Conservation (phyloP, 345 rosid genomes). For the Hibiscus trionum region DNA sequence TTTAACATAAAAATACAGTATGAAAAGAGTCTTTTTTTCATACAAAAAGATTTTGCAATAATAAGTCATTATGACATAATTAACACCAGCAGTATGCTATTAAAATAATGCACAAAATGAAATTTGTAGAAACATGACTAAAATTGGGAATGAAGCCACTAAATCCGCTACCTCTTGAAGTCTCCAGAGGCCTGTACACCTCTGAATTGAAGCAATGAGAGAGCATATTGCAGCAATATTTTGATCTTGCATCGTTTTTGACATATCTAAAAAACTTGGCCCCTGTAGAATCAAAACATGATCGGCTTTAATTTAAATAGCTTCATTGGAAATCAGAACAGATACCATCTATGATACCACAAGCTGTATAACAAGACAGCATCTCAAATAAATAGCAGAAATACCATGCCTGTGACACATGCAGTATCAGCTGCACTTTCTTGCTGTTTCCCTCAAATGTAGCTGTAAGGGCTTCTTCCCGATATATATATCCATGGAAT, state of each 20-base stretch:
- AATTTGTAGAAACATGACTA: not conserved
- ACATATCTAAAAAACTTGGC: constrained; percentile 40
- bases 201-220: constrained; percentile 65
- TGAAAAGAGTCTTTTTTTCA: not conserved
- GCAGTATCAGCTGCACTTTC: constrained; percentile 63
- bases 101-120: not conserved
- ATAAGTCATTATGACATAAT: not conserved
- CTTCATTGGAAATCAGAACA: constrained; percentile 10
- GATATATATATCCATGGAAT: constrained; percentile 64
- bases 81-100: not conserved
- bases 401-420: constrained; percentile 57
- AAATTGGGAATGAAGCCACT: constrained; percentile 5
- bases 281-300: constrained; percentile 47
- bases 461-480: constrained; percentile 69
- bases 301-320: constrained; percentile 13
- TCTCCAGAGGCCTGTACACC: constrained; percentile 80
- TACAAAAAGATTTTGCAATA: not conserved
- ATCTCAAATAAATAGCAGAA: constrained; percentile 18
- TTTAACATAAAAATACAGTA: not conserved
- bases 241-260: constrained; percentile 38
- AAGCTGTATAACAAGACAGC: constrained; percentile 10
- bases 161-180: constrained; percentile 57
- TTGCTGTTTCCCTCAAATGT: constrained; percentile 56
- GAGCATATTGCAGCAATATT: constrained; percentile 47
- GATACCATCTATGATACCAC: not conserved